These are phyloP conservation scores for Coemansia interrupta DNA, from an alignment of 192 early-diverging fungal species.

Conservation along the genomic window DNA sequence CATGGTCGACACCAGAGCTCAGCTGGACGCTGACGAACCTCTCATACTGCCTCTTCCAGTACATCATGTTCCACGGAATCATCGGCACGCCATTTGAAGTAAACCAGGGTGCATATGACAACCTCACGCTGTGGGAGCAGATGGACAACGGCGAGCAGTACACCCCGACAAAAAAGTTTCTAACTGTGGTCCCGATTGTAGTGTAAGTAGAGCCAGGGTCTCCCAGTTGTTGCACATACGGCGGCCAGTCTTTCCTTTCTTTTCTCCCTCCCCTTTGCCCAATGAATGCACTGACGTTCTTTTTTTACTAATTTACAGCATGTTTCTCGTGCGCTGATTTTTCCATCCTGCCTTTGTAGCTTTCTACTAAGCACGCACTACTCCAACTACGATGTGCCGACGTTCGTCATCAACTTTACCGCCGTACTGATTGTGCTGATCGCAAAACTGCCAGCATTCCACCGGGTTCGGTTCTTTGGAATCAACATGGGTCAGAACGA, in stretches of 20 bases:
- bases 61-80: constrained; percentile 97
- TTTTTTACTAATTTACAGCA: constrained; percentile 3
- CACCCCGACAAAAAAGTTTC: constrained; percentile 96
- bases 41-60: constrained; percentile 86
- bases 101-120: constrained; percentile 89
- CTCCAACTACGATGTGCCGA: constrained; percentile 87
- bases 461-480: constrained; percentile 90
- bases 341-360: constrained; percentile 42
- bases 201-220: constrained; percentile 64
- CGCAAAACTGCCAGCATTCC: constrained; percentile 88
- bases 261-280: background rate
- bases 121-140: constrained; percentile 97
- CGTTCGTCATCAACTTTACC: constrained; percentile 87
- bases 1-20: constrained; percentile 84
- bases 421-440: constrained; percentile 80
- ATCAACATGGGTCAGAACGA: constrained; percentile 70
- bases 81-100: constrained; percentile 93
- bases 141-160: constrained; percentile 97
- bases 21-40: constrained; percentile 97
- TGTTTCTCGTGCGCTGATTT: constrained; percentile 6
- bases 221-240: background rate
- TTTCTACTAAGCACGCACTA: constrained; percentile 95
- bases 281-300: background rate
- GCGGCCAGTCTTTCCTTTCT: background rate
- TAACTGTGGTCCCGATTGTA: constrained; percentile 88